Conservation (phyloP, 23 red algal species). For the Gracilariopsis chorda region DNA sequence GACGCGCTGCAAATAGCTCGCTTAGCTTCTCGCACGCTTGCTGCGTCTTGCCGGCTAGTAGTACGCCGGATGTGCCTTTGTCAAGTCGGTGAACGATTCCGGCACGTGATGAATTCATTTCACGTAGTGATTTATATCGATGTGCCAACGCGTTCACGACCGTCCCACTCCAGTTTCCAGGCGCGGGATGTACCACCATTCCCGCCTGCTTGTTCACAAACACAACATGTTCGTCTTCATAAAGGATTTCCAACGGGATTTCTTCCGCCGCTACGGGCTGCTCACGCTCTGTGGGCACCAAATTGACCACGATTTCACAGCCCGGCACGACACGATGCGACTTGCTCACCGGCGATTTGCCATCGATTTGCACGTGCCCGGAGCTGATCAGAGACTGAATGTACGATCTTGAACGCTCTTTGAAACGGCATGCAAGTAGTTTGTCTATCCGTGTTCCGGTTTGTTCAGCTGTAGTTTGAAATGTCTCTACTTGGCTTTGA, state of each 20-base stretch:
- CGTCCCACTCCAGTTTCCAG: constrained; percentile 93
- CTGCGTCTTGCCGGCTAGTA: constrained; percentile 65
- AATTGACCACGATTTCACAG: constrained; percentile 26
- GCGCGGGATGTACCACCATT: constrained; percentile 74
- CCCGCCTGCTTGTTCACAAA: constrained; percentile 83
- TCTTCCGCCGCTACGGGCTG: constrained; percentile 28
- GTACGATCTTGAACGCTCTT: constrained; percentile 60
- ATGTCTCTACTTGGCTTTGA: too few species aligned
- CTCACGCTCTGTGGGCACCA: constrained; percentile 10
- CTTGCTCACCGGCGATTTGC: constrained; percentile 22
- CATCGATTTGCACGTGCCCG: constrained; percentile 47
- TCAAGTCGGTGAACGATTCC: constrained; percentile 97
- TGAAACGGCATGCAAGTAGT: constrained; percentile 53
- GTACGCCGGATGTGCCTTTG: constrained; percentile 89
- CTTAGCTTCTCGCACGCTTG: constrained; percentile 19
- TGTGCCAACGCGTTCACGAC: constrained; percentile 84
- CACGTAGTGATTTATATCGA: constrained; percentile 33
- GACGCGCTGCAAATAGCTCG: constrained; percentile 54
- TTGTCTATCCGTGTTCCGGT: constrained; percentile 68
- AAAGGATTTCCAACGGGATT: constrained; percentile 64
- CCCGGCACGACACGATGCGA: neutral
- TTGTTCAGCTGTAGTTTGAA: constrained; percentile 4
- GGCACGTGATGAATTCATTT: constrained; percentile 16
- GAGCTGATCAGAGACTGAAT: constrained; percentile 66
- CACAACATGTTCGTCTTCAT: constrained; percentile 64